Percentiles rank a stretch among this genome's conserved stretches.
phyloP scores from a whole-genome alignment of 306 rosid genomes.

The Hippophae tibetana region DNA sequence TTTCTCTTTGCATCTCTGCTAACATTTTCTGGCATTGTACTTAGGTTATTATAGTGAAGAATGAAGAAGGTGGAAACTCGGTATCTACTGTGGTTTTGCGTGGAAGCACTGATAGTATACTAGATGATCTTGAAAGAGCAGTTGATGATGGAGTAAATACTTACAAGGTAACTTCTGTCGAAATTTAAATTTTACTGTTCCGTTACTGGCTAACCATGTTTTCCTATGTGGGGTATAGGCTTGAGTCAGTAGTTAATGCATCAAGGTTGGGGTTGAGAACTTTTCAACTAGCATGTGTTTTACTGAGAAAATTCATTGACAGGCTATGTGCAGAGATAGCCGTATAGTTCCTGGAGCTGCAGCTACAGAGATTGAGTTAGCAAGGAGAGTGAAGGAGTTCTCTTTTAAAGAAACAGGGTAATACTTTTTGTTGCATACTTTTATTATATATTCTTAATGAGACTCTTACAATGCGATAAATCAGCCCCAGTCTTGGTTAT shows the following conservation, averaged over 20 bases:
- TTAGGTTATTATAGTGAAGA: slow-evolving; percentile 62
- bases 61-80: slow-evolving; percentile 85
- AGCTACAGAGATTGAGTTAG: slow-evolving; percentile 91
- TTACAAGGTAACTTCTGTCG: slow-evolving; percentile 47
- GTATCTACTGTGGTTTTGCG: slow-evolving; percentile 65
- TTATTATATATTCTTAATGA: neutral
- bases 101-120: slow-evolving; percentile 79
- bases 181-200: neutral
- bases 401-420: slow-evolving; percentile 93
- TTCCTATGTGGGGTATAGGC: neutral
- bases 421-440: neutral
- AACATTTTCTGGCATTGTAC: slow-evolving; percentile 9
- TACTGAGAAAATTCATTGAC: slow-evolving; percentile 16
- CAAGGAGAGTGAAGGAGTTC: slow-evolving; percentile 74
- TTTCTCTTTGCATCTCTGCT: neutral
- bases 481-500: neutral
- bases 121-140: slow-evolving; percentile 91
- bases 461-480: neutral
- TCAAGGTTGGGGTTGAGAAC: neutral
- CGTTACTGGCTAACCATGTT: neutral
- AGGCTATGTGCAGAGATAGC: slow-evolving; percentile 97
- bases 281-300: slow-evolving; percentile 10
- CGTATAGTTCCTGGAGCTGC: slow-evolving; percentile 88
- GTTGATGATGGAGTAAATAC: slow-evolving; percentile 94
- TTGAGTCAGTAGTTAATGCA: neutral